These are phyloP conservation scores for Acorus gramineus DNA, from an alignment of 106 monocot genomes.

Conservation along the genomic window DNA sequence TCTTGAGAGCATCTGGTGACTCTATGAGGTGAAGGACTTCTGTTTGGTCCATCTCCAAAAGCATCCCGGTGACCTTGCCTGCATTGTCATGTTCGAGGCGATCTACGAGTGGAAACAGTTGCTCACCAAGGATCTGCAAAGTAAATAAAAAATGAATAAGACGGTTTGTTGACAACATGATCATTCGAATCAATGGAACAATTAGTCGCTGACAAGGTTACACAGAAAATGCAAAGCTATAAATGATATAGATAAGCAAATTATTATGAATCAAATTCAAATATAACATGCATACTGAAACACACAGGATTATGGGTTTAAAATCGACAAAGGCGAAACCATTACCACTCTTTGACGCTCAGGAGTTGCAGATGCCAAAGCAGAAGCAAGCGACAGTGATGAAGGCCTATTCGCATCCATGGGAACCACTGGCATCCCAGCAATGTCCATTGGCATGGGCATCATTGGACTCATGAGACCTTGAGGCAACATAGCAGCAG, in stretches of 20 bases:
- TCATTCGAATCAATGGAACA: background rate
- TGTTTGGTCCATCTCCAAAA: slow-evolving; percentile 56
- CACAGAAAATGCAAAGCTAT: no score
- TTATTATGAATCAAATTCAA: no score
- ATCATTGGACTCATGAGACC: slow-evolving; percentile 20
- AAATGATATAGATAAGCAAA: no score
- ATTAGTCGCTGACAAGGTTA: background rate
- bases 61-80: slow-evolving; percentile 61
- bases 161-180: background rate
- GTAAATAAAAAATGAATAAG: background rate
- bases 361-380: slow-evolving; percentile 46
- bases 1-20: slow-evolving; percentile 46
- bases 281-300: no score
- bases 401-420: slow-evolving; percentile 9
- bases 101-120: slow-evolving; percentile 49
- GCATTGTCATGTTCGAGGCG: slow-evolving; percentile 29
- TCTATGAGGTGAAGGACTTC: slow-evolving; percentile 68
- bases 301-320: no score
- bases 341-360: slow-evolving; percentile 39
- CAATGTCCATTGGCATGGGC: slow-evolving; percentile 23
- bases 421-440: slow-evolving; percentile 2
- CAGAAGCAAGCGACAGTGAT: slow-evolving; percentile 26
- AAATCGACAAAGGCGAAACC: no score
- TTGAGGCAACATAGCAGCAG: slow-evolving; percentile 12
- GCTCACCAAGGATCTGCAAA: slow-evolving; percentile 51